Evolutionary conservation across 225 moss, liverwort and hornwort genomes (phyloP).

Genomic region (Ulota crispa): DNA sequence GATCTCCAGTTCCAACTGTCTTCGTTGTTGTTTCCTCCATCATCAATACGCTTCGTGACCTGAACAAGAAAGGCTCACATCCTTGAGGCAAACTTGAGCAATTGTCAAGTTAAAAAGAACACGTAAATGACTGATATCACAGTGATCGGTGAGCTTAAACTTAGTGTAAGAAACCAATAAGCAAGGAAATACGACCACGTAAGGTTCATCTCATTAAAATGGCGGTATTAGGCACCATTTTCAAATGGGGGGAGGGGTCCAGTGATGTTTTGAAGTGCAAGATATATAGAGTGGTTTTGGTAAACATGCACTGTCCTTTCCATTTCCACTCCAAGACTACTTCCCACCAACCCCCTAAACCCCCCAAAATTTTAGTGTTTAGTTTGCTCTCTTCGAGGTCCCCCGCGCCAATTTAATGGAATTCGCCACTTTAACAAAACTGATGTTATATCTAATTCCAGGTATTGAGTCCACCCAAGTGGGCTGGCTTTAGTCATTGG

Average conservation of each 20-base stretch:
- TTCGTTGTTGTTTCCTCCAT: conserved; percentile 34
- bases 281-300: no score
- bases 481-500: background rate
- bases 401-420: no score
- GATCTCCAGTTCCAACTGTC: conserved; percentile 62
- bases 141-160: background rate
- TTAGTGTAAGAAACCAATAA: background rate
- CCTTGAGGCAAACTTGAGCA: background rate
- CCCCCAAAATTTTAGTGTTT: no score
- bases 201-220: no score
- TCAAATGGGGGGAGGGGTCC: no score
- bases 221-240: no score
- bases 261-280: no score
- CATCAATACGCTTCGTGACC: conserved; percentile 61
- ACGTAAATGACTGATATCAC: background rate
- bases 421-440: no score
- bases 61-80: conserved; percentile 10
- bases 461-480: background rate
- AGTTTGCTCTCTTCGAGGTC: no score
- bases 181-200: background rate
- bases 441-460: background rate
- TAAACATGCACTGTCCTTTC: no score
- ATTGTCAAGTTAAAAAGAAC: background rate
- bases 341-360: no score
- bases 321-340: no score